Evolutionary conservation across 169 alveolate genomes (phyloP), one percentile per base, ranked within the genome.

Genomic region (Sarcocystis neurona): DNA sequence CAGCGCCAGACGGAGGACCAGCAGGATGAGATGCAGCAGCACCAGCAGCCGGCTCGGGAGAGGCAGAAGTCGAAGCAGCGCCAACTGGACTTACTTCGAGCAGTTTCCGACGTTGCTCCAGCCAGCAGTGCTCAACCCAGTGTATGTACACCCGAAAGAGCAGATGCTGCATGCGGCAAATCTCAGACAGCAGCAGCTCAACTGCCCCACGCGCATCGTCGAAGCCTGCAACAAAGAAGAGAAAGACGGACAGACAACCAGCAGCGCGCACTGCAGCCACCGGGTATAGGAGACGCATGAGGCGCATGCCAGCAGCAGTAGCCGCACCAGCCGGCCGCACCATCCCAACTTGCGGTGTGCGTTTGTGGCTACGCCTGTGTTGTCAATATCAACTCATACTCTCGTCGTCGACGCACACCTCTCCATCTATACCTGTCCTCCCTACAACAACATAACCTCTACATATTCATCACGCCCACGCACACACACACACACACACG

Each of bases 101-200:
- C n/a, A n/a, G n/a, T n/a, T n/a, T n/a, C n/a, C n/a, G n/a, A n/a
- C n/a, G n/a, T n/a, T n/a, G n/a, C n/a, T n/a, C n/a, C n/a, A n/a
- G n/a, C n/a, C n/a, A 39, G 2, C 58, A 27, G 2, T 34, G 6
- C 56, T 72, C 58, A 18, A 72, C 58, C 58, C 20, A 2, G 32
- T 27, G 82, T 8, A 72, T 72, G 82, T 23, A 72, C 32, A 23
- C 41, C 20, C 41, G 34, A 32, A 72, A 72, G 82, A 72, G 10
- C n/a, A 32, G 34, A 39, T 72, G 82, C 46, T 72, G 82, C 6
- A 72, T 6, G 47, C 82, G 82, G n/a, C 23, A 43, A 1, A 56
- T 39, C 58, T 72, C 82, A 30, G 56, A 47, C 2, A 72, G 15
- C 47, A 72, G 82, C 18, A 72, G 82, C 82, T 72, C 82, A 39